phyloP scores from a whole-genome alignment of 2,329 filamentous ascomycete species.

The Alternaria brassicicola region DNA sequence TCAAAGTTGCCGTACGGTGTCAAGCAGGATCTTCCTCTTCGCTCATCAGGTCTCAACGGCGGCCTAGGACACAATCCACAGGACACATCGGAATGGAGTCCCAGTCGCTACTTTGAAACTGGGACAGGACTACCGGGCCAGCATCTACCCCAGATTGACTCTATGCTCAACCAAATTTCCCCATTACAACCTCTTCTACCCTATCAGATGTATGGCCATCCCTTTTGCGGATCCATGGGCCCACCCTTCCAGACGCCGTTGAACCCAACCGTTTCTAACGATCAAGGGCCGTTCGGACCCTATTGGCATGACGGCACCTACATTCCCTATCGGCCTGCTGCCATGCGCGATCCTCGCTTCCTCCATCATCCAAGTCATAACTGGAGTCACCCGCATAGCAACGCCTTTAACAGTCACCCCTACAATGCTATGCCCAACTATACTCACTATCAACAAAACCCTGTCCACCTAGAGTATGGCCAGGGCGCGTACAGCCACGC shows the following conservation, averaged over 20 bases:
- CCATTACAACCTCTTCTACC: constrained; percentile 62
- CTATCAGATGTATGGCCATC: constrained; percentile 52
- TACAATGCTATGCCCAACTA: constrained; percentile 35
- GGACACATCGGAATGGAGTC: constrained; percentile 42
- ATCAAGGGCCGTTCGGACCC: constrained; percentile 49
- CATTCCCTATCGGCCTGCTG: constrained; percentile 50
- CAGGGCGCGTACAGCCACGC: constrained; percentile 31
- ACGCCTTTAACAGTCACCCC: constrained; percentile 33
- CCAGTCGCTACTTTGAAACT: constrained; percentile 45
- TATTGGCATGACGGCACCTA: constrained; percentile 52
- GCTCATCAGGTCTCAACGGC: constrained; percentile 34
- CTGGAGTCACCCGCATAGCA: constrained; percentile 42
- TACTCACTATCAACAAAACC: constrained; percentile 34
- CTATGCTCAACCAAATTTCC: constrained; percentile 64
- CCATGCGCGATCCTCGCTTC: constrained; percentile 49
- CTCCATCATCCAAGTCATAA: constrained; percentile 38
- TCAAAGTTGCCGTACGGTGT: constrained; percentile 41
- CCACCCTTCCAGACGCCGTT: constrained; percentile 43
- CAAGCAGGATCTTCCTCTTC: constrained; percentile 47
- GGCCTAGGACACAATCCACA: constrained; percentile 26
- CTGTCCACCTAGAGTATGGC: constrained; percentile 34
- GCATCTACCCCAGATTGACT: constrained; percentile 63
- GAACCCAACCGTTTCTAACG: constrained; percentile 50
- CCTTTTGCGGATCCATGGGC: constrained; percentile 41
- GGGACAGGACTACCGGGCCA: constrained; percentile 47